Percentiles rank a stretch among this genome's conserved stretches.
Conservation (phyloP, 2,329 filamentous ascomycete genomes). For the Endoconidiophora polonica region DNA sequence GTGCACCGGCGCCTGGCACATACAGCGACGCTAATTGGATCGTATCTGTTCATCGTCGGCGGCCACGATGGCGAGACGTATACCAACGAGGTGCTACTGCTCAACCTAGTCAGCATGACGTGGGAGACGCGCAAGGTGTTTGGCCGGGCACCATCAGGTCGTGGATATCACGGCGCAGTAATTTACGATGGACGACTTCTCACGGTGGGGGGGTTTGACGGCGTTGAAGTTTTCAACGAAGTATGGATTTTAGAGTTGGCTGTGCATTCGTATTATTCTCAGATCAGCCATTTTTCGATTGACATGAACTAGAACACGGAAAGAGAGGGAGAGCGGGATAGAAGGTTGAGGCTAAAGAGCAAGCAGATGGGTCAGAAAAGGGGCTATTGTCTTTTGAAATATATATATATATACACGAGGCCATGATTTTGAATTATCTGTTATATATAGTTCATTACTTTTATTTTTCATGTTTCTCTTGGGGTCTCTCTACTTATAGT, state of each 20-base stretch:
- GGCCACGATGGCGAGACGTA: constrained; percentile 56
- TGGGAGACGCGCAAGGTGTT: constrained; percentile 53
- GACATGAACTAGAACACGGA: constrained; percentile 27
- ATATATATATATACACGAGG: no score
- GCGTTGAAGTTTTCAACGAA: constrained; percentile 49
- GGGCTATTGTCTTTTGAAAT: no score
- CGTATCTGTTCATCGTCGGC: constrained; percentile 52
- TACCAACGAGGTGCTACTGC: constrained; percentile 48
- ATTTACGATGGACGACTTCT: constrained; percentile 49
- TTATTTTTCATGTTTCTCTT: no score
- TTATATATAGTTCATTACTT: no score
- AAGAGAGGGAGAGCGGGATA: constrained; percentile 18
- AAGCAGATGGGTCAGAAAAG: background rate
- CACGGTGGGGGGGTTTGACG: constrained; percentile 51
- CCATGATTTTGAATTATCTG: no score
- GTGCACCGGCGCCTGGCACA: constrained; percentile 51
- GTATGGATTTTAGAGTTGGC: constrained; percentile 51
- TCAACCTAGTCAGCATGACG: constrained; percentile 58
- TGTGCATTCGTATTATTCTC: constrained; percentile 55
- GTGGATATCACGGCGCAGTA: constrained; percentile 51
- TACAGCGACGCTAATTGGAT: constrained; percentile 52
- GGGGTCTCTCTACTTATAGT: no score
- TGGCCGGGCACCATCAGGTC: constrained; percentile 42
- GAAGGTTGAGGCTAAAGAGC: background rate
- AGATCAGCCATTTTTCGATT: constrained; percentile 57